Conservation (phyloP, 768 basidiomycete species). For the Lentinula sp. region DNA sequence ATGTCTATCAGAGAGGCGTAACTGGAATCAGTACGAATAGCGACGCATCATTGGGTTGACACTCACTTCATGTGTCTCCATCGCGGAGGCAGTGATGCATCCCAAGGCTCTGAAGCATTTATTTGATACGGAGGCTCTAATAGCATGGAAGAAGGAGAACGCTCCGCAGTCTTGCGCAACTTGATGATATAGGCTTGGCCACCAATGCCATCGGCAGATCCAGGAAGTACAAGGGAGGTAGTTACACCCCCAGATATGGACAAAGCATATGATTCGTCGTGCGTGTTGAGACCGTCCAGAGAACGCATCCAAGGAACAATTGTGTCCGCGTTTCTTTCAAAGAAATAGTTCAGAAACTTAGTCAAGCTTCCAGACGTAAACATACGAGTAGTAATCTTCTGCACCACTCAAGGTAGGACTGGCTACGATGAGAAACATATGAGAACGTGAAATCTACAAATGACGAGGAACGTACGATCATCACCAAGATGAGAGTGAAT, state of each 20-base stretch:
- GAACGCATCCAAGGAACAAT: constrained; percentile 55
- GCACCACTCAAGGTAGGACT: constrained; percentile 29
- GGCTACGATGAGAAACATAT: background rate
- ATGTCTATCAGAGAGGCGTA: constrained; percentile 24
- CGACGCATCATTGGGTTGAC: background rate
- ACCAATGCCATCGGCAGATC: constrained; percentile 59
- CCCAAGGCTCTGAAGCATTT: constrained; percentile 30
- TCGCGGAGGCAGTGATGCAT: constrained; percentile 29
- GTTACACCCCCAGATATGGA: constrained; percentile 78
- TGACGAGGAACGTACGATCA: background rate
- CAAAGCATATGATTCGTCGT: constrained; percentile 60
- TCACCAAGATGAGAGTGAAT: constrained; percentile 45
- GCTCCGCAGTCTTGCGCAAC: constrained; percentile 63
- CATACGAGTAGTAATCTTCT: constrained; percentile 47
- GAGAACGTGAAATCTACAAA: background rate
- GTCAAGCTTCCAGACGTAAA: background rate
- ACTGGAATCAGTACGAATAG: background rate
- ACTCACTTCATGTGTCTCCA: constrained; percentile 75
- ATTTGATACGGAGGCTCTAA: constrained; percentile 63
- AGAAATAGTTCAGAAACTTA: too few species aligned
- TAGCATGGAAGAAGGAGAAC: constrained; percentile 67
- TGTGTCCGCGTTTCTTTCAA: constrained; percentile 22
- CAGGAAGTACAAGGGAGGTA: constrained; percentile 67
- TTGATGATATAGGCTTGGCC: constrained; percentile 83
- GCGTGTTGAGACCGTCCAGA: constrained; percentile 71